Evolutionary conservation across 768 basidiomycete species (phyloP).

Genomic region (Tricholoma flavovirens): DNA sequence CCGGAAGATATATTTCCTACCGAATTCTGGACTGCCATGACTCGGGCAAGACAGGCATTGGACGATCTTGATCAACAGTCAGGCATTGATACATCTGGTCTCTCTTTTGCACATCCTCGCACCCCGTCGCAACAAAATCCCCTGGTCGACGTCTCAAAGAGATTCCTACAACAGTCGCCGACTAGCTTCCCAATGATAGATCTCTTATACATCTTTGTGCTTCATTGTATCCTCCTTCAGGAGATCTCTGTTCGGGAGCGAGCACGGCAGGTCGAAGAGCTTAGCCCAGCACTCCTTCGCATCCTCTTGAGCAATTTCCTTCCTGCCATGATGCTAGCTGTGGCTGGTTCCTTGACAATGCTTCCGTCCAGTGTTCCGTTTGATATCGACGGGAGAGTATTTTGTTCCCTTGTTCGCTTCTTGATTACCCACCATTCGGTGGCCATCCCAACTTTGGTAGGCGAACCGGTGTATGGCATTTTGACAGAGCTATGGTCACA

Average conservation of each 20-base stretch:
- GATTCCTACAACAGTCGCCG: background rate
- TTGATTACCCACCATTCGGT: slow-evolving; percentile 20
- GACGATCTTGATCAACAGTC: background rate
- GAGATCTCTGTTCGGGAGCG: slow-evolving; percentile 33
- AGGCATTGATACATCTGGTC: background rate
- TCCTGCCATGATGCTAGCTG: slow-evolving; percentile 28
- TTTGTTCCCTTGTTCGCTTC: slow-evolving; percentile 37
- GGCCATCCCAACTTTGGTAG: slow-evolving; percentile 24
- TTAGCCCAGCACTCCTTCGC: slow-evolving; percentile 23
- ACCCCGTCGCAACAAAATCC: background rate
- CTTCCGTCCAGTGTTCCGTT: slow-evolving; percentile 17
- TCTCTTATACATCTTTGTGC: slow-evolving; percentile 19
- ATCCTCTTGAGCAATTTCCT: slow-evolving; percentile 36
- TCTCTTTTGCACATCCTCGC: background rate
- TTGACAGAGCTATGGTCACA: slow-evolving; percentile 20
- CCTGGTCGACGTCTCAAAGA: background rate
- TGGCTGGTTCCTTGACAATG: slow-evolving; percentile 20
- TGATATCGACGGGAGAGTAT: slow-evolving; percentile 54
- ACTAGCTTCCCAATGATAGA: slow-evolving; percentile 4
- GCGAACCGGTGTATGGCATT: slow-evolving; percentile 5
- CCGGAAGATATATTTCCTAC: slow-evolving; percentile 8
- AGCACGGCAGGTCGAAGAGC: slow-evolving; percentile 24
- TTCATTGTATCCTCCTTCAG: slow-evolving; percentile 29
- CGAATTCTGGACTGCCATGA: slow-evolving; percentile 8
- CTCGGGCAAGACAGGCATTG: slow-evolving; percentile 1